Evolutionary conservation across 495 filamentous ascomycete genomes (phyloP).

Genomic region (Pyronema domesticum): DNA sequence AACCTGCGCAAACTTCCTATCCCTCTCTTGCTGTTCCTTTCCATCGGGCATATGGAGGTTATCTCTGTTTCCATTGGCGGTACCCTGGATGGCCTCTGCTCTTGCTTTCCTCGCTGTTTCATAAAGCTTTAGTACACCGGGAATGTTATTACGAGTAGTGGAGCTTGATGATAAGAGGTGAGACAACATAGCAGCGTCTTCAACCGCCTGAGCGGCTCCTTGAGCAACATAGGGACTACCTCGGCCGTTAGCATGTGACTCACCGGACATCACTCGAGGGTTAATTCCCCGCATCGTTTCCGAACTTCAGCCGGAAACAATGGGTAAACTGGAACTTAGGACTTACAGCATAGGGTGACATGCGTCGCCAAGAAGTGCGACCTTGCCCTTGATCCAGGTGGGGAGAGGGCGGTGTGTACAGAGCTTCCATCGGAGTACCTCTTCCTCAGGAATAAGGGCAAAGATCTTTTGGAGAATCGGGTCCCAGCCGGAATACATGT

Average conservation of each 20-base stretch:
- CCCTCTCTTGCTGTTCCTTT: slow-evolving; percentile 55
- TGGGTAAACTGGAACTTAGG: neutral
- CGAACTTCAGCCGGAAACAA: neutral
- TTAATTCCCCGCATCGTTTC: too few species aligned
- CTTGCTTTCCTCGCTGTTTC: slow-evolving; percentile 54
- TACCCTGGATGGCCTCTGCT: slow-evolving; percentile 49
- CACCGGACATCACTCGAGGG: too few species aligned
- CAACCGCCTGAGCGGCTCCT: slow-evolving; percentile 73
- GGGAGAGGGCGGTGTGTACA: slow-evolving; percentile 50
- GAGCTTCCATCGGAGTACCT: slow-evolving; percentile 69
- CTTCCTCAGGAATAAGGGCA: slow-evolving; percentile 58
- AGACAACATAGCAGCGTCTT: slow-evolving; percentile 59
- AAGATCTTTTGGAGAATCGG: slow-evolving; percentile 56
- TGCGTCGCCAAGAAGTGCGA: slow-evolving; percentile 61
- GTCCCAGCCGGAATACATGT: slow-evolving; percentile 52
- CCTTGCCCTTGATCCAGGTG: slow-evolving; percentile 47
- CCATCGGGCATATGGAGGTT: slow-evolving; percentile 58
- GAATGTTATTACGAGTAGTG: slow-evolving; percentile 38
- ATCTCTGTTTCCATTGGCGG: slow-evolving; percentile 49
- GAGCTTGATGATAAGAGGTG: slow-evolving; percentile 38
- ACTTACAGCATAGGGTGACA: slow-evolving; percentile 51
- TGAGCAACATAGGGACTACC: slow-evolving; percentile 41
- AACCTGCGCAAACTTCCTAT: slow-evolving; percentile 47
- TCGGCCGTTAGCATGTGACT: too few species aligned
- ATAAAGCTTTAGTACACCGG: slow-evolving; percentile 50